Percentiles rank a stretch among this genome's conserved stretches.
Conservation (phyloP, 1,139 yeast species). For the Geotrichum fermentans region DNA sequence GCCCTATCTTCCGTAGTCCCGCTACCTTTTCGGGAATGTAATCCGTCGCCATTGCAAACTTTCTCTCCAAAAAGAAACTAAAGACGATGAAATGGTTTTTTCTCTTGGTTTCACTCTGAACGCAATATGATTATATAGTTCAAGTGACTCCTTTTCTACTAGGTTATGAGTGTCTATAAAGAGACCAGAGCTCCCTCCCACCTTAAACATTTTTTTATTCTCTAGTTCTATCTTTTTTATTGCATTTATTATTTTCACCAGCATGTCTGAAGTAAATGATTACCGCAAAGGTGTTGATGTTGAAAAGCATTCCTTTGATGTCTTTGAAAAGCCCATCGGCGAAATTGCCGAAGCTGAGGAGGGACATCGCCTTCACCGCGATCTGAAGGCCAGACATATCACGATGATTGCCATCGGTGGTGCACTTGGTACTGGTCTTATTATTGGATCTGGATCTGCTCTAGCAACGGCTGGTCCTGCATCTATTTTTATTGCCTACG, state of each 20-base stretch:
- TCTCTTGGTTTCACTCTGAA: too few species aligned
- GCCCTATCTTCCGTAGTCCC: too few species aligned
- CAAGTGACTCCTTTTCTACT: too few species aligned
- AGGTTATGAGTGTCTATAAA: too few species aligned
- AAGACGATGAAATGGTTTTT: too few species aligned
- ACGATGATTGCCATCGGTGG: constrained; percentile 67
- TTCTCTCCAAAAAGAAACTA: too few species aligned
- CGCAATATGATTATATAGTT: too few species aligned
- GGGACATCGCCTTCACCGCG: constrained; percentile 47
- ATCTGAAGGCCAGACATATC: constrained; percentile 64
- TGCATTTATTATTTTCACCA: neutral
- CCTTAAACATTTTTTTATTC: neutral
- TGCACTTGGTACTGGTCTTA: constrained; percentile 59
- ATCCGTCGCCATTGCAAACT: too few species aligned
- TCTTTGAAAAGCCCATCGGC: neutral
- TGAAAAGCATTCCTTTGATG: neutral
- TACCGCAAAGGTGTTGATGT: neutral
- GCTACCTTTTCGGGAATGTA: too few species aligned
- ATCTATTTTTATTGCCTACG: constrained; percentile 55
- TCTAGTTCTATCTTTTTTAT: neutral
- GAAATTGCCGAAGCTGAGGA: constrained; percentile 11
- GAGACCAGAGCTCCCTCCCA: too few species aligned
- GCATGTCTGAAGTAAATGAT: neutral
- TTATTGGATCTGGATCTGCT: constrained; percentile 69
- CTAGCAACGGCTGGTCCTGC: constrained; percentile 67